These are phyloP conservation scores for Tilletia indica DNA, from an alignment of 1,284 basidiomycete genomes.

Conservation along the genomic window DNA sequence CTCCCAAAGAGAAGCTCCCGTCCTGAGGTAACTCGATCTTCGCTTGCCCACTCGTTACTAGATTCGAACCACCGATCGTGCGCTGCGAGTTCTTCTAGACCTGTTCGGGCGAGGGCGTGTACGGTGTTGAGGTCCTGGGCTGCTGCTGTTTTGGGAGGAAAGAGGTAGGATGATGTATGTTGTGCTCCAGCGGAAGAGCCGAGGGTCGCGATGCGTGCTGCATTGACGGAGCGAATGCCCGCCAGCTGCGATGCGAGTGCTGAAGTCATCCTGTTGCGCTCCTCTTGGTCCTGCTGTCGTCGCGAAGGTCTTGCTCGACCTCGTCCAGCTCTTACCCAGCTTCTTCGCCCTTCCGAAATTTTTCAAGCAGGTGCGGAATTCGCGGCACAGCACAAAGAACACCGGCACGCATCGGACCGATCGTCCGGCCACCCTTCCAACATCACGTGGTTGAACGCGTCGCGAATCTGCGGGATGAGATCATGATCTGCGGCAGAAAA, in stretches of 20 bases:
- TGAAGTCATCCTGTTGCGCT: conserved; percentile 63
- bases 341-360: not conserved
- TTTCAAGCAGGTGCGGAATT: not conserved
- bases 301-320: not conserved
- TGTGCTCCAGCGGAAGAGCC: conserved; percentile 62
- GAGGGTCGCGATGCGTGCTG: conserved; percentile 70
- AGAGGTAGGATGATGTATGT: conserved; percentile 71
- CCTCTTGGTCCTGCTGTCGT: not conserved
- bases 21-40: conserved; percentile 49
- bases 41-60: conserved; percentile 52
- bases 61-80: conserved; percentile 19
- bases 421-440: no score
- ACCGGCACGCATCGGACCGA: no score
- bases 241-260: conserved; percentile 82
- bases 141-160: conserved; percentile 58
- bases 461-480: no score
- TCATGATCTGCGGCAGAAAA: no score
- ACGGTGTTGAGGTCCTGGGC: conserved; percentile 70
- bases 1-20: conserved; percentile 75
- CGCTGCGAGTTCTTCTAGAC: conserved; percentile 65
- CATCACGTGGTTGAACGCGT: no score
- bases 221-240: conserved; percentile 76
- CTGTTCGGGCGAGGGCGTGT: conserved; percentile 77
- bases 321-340: not conserved
- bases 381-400: no score